Percentiles rank a stretch among this genome's conserved stretches.
These are phyloP conservation scores for Kurtzmaniella fragi DNA, from an alignment of 805 yeast species.

Conservation along the genomic window DNA sequence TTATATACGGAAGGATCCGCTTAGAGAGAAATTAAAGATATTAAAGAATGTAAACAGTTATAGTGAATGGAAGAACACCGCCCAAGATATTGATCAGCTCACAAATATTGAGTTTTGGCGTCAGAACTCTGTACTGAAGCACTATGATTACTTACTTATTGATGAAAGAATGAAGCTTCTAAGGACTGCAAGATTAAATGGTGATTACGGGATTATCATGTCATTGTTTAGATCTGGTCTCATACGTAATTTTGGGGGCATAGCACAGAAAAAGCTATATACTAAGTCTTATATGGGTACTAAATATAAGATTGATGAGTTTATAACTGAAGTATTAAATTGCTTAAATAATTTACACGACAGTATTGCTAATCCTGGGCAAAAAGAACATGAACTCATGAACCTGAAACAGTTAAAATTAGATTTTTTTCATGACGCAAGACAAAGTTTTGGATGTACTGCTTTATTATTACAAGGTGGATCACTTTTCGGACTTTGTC, in stretches of 20 bases:
- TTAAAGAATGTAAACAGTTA: slow-evolving; percentile 51
- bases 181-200: slow-evolving; percentile 52
- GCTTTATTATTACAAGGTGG: slow-evolving; percentile 94
- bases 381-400: slow-evolving; percentile 28
- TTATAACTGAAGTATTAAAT: slow-evolving; percentile 67
- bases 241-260: slow-evolving; percentile 87
- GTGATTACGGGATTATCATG: slow-evolving; percentile 55
- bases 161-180: slow-evolving; percentile 65
- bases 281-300: slow-evolving; percentile 85
- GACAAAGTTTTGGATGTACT: slow-evolving; percentile 84
- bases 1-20: slow-evolving; percentile 36
- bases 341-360: slow-evolving; percentile 60
- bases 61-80: slow-evolving; percentile 65
- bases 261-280: slow-evolving; percentile 72
- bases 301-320: slow-evolving; percentile 81
- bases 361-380: slow-evolving; percentile 22
- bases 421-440: slow-evolving; percentile 79
- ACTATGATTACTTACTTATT: slow-evolving; percentile 81
- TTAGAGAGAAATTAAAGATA: slow-evolving; percentile 44
- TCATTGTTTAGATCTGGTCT: slow-evolving; percentile 76
- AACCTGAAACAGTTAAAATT: slow-evolving; percentile 54
- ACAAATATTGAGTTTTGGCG: slow-evolving; percentile 57
- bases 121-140: slow-evolving; percentile 72
- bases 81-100: slow-evolving; percentile 44
- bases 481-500: slow-evolving; percentile 88